These are phyloP conservation scores for Rehmannia glutinosa DNA, from an alignment of 257 asterid genomes.

Conservation along the genomic window DNA sequence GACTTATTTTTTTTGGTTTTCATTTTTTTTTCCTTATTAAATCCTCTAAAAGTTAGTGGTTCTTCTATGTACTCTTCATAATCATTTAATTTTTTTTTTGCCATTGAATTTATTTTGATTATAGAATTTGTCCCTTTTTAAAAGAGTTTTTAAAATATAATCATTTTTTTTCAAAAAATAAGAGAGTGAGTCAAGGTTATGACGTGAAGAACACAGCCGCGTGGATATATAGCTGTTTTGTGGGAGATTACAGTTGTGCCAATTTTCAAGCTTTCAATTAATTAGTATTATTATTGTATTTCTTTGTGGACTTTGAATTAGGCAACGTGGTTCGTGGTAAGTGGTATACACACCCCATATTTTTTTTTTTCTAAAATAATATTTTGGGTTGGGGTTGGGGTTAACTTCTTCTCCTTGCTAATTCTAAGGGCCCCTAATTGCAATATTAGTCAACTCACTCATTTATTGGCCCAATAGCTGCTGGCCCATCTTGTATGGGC, in stretches of 20 bases:
- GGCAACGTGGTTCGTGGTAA: neutral
- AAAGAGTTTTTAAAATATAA: neutral
- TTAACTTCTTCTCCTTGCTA: neutral
- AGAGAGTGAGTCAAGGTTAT: constrained; percentile 12
- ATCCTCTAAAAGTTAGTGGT: constrained; percentile 7
- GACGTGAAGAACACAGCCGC: constrained; percentile 35
- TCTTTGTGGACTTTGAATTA: neutral
- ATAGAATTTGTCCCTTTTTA: neutral
- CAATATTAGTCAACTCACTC: constrained; percentile 8
- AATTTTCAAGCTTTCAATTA: constrained; percentile 9
- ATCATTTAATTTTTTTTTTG: neutral
- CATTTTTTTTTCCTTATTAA: neutral
- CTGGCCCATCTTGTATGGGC: neutral
- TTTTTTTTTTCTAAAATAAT: no score
- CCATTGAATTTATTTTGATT: neutral
- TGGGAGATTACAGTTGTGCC: constrained; percentile 25
- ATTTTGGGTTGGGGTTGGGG: neutral
- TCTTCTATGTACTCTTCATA: neutral
- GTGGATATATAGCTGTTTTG: constrained; percentile 48
- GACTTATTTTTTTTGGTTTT: neutral
- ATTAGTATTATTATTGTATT: neutral
- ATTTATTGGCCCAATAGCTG: neutral
- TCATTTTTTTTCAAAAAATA: neutral
- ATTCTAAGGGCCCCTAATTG: no score
- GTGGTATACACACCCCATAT: neutral